Conservation (phyloP, 371 early-diverging fungal species). For the Apophysomyces sp. region DNA sequence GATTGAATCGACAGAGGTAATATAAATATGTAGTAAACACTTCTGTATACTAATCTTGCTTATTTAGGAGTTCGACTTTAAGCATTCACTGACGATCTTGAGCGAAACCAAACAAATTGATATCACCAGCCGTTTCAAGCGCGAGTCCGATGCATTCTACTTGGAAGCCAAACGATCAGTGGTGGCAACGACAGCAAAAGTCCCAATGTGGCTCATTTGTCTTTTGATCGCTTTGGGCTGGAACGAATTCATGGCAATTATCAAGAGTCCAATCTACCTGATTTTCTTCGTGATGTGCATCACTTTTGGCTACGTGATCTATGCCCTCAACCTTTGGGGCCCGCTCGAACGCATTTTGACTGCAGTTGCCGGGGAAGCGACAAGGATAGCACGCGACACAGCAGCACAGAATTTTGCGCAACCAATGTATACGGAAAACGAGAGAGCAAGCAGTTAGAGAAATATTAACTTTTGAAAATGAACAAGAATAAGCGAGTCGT, state of each 20-base stretch:
- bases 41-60: not conserved
- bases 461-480: no score
- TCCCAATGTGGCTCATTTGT: constrained; percentile 87
- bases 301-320: constrained; percentile 59
- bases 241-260: constrained; percentile 88
- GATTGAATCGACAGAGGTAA: constrained; percentile 42
- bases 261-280: constrained; percentile 82
- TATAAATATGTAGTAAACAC: not conserved
- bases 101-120: constrained; percentile 72
- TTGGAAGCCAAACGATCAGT: constrained; percentile 95
- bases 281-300: constrained; percentile 48
- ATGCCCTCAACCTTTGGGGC: constrained; percentile 67
- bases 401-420: not conserved
- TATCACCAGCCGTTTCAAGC: constrained; percentile 78
- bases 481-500: no score
- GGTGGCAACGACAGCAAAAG: constrained; percentile 81
- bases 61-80: constrained; percentile 57
- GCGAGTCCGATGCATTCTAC: constrained; percentile 89
- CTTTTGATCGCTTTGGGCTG: constrained; percentile 83
- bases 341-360: constrained; percentile 56
- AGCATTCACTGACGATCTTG: constrained; percentile 62
- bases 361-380: constrained; percentile 39
- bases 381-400: constrained; percentile 26
- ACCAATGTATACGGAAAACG: not conserved
- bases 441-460: not conserved